Evolutionary conservation across 2,329 filamentous ascomycete species (phyloP).

Genomic region (Aureobasidium lini): DNA sequence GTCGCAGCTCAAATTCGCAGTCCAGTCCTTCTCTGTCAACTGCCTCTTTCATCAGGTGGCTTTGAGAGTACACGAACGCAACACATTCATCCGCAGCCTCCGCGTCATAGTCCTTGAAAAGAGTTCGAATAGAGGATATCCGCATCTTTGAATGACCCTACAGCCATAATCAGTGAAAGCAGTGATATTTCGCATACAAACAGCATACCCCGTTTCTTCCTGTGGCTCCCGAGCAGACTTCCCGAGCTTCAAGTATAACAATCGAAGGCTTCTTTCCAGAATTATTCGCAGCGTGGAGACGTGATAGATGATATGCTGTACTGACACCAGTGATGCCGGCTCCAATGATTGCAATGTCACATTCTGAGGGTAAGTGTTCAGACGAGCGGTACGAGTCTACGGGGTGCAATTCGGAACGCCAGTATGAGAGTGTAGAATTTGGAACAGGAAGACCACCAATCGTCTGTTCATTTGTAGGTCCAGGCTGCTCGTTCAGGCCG

Average conservation of each 20-base stretch:
- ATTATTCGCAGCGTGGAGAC: conserved; percentile 4
- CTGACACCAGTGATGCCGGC: conserved; percentile 34
- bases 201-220: conserved; percentile 29
- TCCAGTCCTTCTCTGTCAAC: conserved; percentile 35
- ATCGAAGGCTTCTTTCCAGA: conserved; percentile 21
- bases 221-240: conserved; percentile 33
- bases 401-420: conserved; percentile 32
- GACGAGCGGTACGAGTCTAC: conserved; percentile 28
- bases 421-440: conserved; percentile 33
- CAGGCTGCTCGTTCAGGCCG: neutral
- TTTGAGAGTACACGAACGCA: conserved; percentile 25
- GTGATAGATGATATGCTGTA: conserved; percentile 31
- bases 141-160: conserved; percentile 31
- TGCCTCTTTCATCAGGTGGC: conserved; percentile 28
- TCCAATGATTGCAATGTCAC: conserved; percentile 32
- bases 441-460: conserved; percentile 23
- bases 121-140: conserved; percentile 24
- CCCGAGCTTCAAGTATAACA: conserved; percentile 35
- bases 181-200: neutral
- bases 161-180: neutral
- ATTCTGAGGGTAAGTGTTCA: conserved; percentile 19
- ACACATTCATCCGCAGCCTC: conserved; percentile 26
- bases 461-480: neutral
- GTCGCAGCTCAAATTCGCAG: conserved; percentile 38
- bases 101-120: conserved; percentile 21